These are phyloP conservation scores for Phialemoniopsis sp. DNA, from an alignment of 2,329 filamentous ascomycete genomes.

Conservation along the genomic window DNA sequence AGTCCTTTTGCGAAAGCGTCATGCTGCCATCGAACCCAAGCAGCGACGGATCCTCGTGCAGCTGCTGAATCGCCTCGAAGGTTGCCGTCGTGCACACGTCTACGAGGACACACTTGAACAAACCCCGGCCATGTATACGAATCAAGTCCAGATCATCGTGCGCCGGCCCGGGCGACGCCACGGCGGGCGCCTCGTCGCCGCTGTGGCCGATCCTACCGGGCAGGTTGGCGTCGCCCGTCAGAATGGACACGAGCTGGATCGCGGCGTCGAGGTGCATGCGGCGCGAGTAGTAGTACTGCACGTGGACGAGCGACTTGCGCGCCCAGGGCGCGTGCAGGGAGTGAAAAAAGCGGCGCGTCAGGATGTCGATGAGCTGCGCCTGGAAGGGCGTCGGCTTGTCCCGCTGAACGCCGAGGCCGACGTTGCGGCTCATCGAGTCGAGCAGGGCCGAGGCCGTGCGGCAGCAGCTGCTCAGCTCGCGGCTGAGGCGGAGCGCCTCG, in stretches of 20 bases:
- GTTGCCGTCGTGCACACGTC: constrained; percentile 8
- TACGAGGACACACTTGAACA: constrained; percentile 13
- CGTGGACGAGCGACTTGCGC: constrained; percentile 7
- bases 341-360: constrained; percentile 14
- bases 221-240: too few species aligned
- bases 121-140: constrained; percentile 9
- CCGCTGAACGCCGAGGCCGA: neutral
- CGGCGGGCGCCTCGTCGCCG: too few species aligned
- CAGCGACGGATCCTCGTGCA: constrained; percentile 9
- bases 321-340: constrained; percentile 14
- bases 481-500: constrained; percentile 11
- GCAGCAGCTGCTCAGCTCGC: constrained; percentile 9
- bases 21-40: constrained; percentile 5
- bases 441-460: constrained; percentile 5
- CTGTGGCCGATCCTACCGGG: too few species aligned
- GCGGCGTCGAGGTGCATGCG: constrained; percentile 12
- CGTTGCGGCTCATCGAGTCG: neutral
- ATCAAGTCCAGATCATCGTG: constrained; percentile 1
- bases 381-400: constrained; percentile 4
- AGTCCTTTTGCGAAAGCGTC: constrained; percentile 10
- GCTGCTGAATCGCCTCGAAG: constrained; percentile 11
- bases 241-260: constrained; percentile 5
- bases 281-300: constrained; percentile 14
- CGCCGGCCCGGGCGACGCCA: too few species aligned
- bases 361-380: constrained; percentile 8